A percentile compares a stretch with the other conserved stretches of the same genome.
Conservation (phyloP, 2,329 filamentous ascomycete genomes). For the Venturiaceae sp. region DNA sequence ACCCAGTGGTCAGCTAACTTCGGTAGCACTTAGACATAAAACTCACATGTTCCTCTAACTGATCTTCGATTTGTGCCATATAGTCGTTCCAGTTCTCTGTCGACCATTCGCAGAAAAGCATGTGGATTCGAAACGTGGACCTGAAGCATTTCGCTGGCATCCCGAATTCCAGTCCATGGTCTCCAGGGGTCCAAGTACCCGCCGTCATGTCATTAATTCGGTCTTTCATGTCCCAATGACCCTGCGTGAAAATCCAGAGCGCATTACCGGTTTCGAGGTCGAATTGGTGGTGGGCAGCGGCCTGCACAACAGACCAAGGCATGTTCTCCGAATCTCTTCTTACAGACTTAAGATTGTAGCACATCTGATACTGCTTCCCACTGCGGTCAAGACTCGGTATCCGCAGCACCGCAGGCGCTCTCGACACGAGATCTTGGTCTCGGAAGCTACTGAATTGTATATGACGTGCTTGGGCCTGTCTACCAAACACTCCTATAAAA, state of each 20-base stretch:
- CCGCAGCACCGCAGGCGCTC: slow-evolving; percentile 9
- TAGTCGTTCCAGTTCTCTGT: slow-evolving; percentile 32
- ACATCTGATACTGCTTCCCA: slow-evolving; percentile 26
- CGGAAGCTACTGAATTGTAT: slow-evolving; percentile 27
- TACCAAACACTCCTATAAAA: slow-evolving; percentile 28
- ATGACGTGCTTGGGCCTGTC: slow-evolving; percentile 19
- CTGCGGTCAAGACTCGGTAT: slow-evolving; percentile 21
- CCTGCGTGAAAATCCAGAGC: slow-evolving; percentile 33
- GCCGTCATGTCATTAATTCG: slow-evolving; percentile 21
- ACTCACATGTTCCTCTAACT: slow-evolving; percentile 20
- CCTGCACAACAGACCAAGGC: slow-evolving; percentile 28
- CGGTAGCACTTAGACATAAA: background rate
- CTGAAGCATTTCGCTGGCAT: slow-evolving; percentile 23
- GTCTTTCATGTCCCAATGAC: slow-evolving; percentile 15
- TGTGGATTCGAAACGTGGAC: slow-evolving; percentile 25
- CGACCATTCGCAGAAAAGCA: slow-evolving; percentile 30
- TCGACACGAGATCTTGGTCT: slow-evolving; percentile 18
- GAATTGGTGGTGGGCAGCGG: slow-evolving; percentile 30
- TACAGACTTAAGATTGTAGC: slow-evolving; percentile 22
- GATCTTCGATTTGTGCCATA: slow-evolving; percentile 28
- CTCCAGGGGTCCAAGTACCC: slow-evolving; percentile 18
- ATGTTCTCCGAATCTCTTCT: slow-evolving; percentile 12
- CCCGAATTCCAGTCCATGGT: slow-evolving; percentile 18
- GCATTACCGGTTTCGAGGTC: slow-evolving; percentile 24
- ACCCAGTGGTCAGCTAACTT: no score